A percentile compares a stretch with the other conserved stretches of the same genome.
Evolutionary conservation across 768 basidiomycete species (phyloP).

Genomic region (Pisolithus sp.): DNA sequence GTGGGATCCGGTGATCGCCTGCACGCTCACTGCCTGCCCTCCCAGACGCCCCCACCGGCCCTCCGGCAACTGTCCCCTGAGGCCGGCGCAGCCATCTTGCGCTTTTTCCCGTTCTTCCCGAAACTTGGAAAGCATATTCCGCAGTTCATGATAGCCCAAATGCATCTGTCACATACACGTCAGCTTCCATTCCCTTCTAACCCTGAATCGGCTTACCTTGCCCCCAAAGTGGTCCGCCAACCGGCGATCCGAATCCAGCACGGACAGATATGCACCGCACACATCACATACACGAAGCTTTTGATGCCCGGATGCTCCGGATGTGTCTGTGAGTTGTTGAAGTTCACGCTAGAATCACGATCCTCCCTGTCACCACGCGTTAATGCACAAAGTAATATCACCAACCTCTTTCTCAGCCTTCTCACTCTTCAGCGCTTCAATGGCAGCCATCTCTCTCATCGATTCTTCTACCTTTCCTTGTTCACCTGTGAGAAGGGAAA

Average conservation of each 20-base stretch:
- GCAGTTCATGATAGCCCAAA: conserved; percentile 95
- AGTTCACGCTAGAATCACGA: conserved; percentile 64
- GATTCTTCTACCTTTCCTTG: conserved; percentile 99
- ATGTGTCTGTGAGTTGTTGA: conserved; percentile 94
- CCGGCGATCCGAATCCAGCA: conserved; percentile 96
- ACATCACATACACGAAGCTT: conserved; percentile 99
- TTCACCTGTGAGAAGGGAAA: conserved; percentile 53
- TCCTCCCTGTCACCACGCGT: conserved; percentile 6
- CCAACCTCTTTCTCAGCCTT: conserved; percentile 90
- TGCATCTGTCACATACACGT: conserved; percentile 70
- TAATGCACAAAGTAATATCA: conserved; percentile 6
- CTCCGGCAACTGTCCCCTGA: conserved; percentile 29
- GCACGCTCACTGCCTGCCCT: conserved; percentile 40
- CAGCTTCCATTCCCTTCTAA: conserved; percentile 23
- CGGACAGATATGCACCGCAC: conserved; percentile 97
- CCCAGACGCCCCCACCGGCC: conserved; percentile 32
- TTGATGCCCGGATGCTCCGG: conserved; percentile 99
- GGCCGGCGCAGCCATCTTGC: conserved; percentile 53
- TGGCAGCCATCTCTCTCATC: conserved; percentile 95
- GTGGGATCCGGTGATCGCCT: conserved; percentile 51
- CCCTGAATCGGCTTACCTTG: conserved; percentile 57
- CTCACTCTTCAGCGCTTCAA: conserved; percentile 94
- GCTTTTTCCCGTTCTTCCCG: conserved; percentile 85
- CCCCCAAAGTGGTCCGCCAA: conserved; percentile 99
- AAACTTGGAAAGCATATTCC: conserved; percentile 88